phyloP scores from a whole-genome alignment of 208 protist species.

The Trypanosoma melophagium region DNA sequence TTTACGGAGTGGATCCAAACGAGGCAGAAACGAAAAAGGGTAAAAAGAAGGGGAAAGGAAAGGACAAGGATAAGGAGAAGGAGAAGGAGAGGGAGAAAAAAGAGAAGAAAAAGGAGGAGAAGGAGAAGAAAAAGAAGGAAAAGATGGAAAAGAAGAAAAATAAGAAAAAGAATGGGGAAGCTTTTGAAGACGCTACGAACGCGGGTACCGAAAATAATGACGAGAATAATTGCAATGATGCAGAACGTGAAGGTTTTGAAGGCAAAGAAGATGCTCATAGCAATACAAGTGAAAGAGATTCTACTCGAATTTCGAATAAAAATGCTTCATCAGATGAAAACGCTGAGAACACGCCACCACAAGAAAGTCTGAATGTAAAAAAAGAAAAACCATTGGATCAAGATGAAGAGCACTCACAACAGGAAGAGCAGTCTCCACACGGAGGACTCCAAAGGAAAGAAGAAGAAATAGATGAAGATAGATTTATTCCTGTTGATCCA shows the following conservation, averaged over 20 bases:
- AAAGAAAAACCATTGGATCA: neutral
- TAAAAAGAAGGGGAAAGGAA: too few relatives aligned
- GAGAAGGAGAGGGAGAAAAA: too few relatives aligned
- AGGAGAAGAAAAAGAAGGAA: too few relatives aligned
- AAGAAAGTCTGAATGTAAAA: too few relatives aligned
- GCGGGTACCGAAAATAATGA: neutral
- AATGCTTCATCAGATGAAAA: neutral
- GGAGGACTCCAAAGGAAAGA: neutral
- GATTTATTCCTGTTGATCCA: neutral
- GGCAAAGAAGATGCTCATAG: too few relatives aligned
- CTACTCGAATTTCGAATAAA: too few relatives aligned
- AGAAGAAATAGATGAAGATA: neutral
- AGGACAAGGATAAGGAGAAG: too few relatives aligned
- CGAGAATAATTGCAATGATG: constrained; percentile 9
- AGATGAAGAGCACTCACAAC: neutral
- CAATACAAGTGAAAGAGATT: too few relatives aligned
- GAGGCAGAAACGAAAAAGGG: neutral
- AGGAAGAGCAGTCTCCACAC: neutral
- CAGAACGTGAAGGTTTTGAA: neutral
- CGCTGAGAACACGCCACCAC: neutral
- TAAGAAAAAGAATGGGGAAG: neutral
- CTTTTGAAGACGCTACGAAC: neutral
- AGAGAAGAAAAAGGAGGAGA: too few relatives aligned
- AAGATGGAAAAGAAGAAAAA: neutral
- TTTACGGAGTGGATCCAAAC: too few relatives aligned